These are phyloP conservation scores for Fusarium lateritium DNA, from an alignment of 2,329 filamentous ascomycete species.

Conservation along the genomic window DNA sequence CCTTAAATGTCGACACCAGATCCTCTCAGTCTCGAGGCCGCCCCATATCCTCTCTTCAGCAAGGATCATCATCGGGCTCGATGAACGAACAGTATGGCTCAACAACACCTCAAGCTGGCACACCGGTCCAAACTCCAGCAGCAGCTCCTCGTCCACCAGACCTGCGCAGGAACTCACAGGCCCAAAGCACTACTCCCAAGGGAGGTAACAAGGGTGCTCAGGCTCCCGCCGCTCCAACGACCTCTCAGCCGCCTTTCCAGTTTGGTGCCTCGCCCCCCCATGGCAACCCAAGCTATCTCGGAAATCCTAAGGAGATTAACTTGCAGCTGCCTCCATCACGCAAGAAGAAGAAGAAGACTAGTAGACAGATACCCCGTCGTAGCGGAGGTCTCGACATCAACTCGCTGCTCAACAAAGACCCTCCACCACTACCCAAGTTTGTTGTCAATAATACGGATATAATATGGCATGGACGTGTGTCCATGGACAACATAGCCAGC, in stretches of 20 bases:
- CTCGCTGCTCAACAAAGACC: conserved; percentile 71
- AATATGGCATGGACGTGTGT: too few relatives aligned
- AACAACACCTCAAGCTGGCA: conserved; percentile 48
- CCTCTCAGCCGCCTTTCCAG: conserved; percentile 69
- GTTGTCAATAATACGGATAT: conserved; percentile 44
- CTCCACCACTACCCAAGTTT: conserved; percentile 65
- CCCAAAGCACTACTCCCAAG: conserved; percentile 59
- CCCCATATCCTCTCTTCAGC: conserved; percentile 57
- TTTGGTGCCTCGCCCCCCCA: conserved; percentile 71
- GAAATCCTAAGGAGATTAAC: conserved; percentile 67
- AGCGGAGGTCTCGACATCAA: conserved; percentile 76
- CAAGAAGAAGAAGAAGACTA: conserved; percentile 71
- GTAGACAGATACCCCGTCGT: conserved; percentile 57
- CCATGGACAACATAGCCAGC: too few relatives aligned
- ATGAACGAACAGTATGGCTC: conserved; percentile 52
- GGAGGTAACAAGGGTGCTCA: conserved; percentile 61
- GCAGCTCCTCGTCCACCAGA: conserved; percentile 61
- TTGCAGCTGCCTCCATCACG: conserved; percentile 71
- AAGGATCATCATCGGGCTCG: conserved; percentile 52
- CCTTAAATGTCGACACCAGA: too few relatives aligned
- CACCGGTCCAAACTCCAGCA: conserved; percentile 54
- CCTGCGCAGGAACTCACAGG: conserved; percentile 67
- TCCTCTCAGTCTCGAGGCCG: conserved; percentile 47
- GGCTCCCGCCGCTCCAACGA: conserved; percentile 70
- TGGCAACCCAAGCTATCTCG: conserved; percentile 70